Evolutionary conservation across 805 yeast genomes (phyloP).

Genomic region (Yarrowia hollandica): DNA sequence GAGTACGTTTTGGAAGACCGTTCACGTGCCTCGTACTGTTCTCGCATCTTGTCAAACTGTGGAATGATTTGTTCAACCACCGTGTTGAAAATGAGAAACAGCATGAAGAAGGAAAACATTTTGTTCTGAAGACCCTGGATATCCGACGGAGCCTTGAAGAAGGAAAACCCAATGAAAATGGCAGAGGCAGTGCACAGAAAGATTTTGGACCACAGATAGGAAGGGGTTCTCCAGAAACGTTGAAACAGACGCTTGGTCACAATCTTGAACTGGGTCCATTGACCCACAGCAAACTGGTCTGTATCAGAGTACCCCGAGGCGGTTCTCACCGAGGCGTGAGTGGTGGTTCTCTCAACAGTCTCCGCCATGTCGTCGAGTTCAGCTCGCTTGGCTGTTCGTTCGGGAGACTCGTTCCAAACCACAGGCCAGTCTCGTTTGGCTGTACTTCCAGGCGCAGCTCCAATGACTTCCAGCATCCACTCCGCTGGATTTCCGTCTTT

Average conservation of each 20-base stretch:
- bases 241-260: conserved; percentile 55
- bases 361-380: conserved; percentile 55
- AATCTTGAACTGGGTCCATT: conserved; percentile 45
- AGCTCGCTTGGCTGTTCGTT: conserved; percentile 55
- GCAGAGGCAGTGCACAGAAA: conserved; percentile 55
- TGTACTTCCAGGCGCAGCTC: conserved; percentile 44
- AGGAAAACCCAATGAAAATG: conserved; percentile 67
- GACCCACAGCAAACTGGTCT: conserved; percentile 46
- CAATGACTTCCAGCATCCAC: conserved; percentile 74
- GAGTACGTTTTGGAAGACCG: conserved; percentile 69
- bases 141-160: conserved; percentile 62
- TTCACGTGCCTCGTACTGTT: conserved; percentile 69
- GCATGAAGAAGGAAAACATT: conserved; percentile 76
- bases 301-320: conserved; percentile 38
- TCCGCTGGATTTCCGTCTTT: conserved; percentile 77
- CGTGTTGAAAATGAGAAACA: conserved; percentile 54
- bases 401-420: conserved; percentile 73
- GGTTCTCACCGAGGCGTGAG: conserved; percentile 39
- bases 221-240: conserved; percentile 67
- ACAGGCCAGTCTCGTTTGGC: conserved; percentile 48
- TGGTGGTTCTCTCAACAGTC: conserved; percentile 49
- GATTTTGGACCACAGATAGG: conserved; percentile 58
- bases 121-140: conserved; percentile 77
- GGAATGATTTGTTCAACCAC: conserved; percentile 66
- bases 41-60: conserved; percentile 58